Evolutionary conservation across 495 filamentous ascomycete genomes (phyloP), one percentile per base, ranked within the genome.

Genomic region (Cercophora samala): DNA sequence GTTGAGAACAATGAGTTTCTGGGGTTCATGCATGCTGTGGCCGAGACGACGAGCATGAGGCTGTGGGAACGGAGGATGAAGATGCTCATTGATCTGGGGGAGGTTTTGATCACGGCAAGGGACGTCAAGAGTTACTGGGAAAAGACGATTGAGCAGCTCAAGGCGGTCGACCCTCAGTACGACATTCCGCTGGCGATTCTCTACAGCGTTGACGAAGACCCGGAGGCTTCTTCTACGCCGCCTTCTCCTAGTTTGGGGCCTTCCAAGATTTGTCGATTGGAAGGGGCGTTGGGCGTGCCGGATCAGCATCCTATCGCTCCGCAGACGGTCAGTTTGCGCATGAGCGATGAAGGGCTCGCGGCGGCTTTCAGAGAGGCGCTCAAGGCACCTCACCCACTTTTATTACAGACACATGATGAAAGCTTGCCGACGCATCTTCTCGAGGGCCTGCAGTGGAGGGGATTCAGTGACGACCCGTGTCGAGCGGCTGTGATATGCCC

Each of bases 221-320:
- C 80, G 2, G 83, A 85, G n/a, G 32, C 55, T 4, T 51, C 65
- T 11, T 76, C 81, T 21, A 75, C 72, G 26, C 78, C 84, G 42
- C 65, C n/a, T 21, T 8, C 74, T 19, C 70, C 76, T 59, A 80
- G 77, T 0, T 74, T 77, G 25, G 22, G 74, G 63, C 58, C 72
- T 70, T 42, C 82, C 78, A 74, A 79, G 77, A 61, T 85, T 72
- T 79, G 78, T 51, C 69, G 80, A 24, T 77, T 90, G 0, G 86
- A 87, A 68, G 86, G 87, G 4, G 73, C 82, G 0, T 69, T 90
- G 37, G 89, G 88, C 5, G 83, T 91, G 9, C 87, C 87, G 5
- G 68, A 76, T 5, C 79, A 80, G 18, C 87, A 89, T 74, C 74
- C 75, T 13, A 78, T 83, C 17, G 83, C 82, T 15, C 81, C 83